Percentiles rank a stretch among this genome's conserved stretches.
These are phyloP conservation scores for Cylindrotheca fusiformis DNA, from an alignment of 108 stramenopile genomes.

Conservation along the genomic window DNA sequence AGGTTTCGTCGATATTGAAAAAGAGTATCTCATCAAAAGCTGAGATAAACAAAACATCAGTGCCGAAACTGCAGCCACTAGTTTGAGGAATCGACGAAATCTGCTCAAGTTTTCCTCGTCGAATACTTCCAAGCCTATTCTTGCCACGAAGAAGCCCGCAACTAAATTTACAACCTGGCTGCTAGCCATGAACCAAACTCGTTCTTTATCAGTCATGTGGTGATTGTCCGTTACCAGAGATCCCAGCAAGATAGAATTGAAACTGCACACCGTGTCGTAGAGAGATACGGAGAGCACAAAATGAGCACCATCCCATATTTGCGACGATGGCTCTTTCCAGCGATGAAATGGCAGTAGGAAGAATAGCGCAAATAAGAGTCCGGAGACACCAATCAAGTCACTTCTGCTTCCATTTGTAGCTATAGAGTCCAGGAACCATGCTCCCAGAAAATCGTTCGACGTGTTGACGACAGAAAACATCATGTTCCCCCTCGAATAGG, in stretches of 20 bases:
- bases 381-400: slow-evolving; percentile 39
- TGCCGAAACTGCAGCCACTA: slow-evolving; percentile 18
- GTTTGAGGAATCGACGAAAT: slow-evolving; percentile 33
- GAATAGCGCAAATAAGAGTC: slow-evolving; percentile 28
- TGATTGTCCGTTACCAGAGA: slow-evolving; percentile 48
- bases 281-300: slow-evolving; percentile 38
- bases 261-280: slow-evolving; percentile 45
- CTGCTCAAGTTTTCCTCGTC: slow-evolving; percentile 27
- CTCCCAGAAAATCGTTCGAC: slow-evolving; percentile 31
- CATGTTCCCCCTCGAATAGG: slow-evolving; percentile 35
- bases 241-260: slow-evolving; percentile 35
- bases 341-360: slow-evolving; percentile 45
- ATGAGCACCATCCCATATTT: slow-evolving; percentile 28
- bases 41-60: slow-evolving; percentile 31
- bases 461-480: slow-evolving; percentile 40
- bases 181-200: slow-evolving; percentile 41
- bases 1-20: slow-evolving; percentile 7
- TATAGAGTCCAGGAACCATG: slow-evolving; percentile 35
- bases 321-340: slow-evolving; percentile 12
- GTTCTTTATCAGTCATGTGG: slow-evolving; percentile 38
- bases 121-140: slow-evolving; percentile 37
- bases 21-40: slow-evolving; percentile 13
- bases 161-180: slow-evolving; percentile 37
- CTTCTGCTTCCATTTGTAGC: slow-evolving; percentile 26
- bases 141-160: slow-evolving; percentile 32